phyloP scores from a whole-genome alignment of 305 asterid species.

The Plantago coronopus region DNA sequence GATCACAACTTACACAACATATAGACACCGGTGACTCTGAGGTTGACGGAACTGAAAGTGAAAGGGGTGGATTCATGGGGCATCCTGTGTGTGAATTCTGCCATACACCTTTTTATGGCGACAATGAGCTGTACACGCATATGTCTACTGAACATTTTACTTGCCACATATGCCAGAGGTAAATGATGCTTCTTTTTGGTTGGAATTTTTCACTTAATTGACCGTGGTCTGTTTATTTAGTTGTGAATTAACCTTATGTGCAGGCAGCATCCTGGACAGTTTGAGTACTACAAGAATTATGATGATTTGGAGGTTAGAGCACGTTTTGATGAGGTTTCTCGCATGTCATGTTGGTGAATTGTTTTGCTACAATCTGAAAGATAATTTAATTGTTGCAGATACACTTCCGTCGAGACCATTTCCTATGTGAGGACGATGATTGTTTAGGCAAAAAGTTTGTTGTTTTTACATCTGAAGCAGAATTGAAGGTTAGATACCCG shows the following conservation, averaged over 20 bases:
- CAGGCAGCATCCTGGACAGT: conserved; percentile 96
- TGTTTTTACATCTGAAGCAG: conserved; percentile 81
- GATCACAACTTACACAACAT: conserved; percentile 83
- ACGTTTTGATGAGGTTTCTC: conserved; percentile 12
- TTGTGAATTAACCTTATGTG: conserved; percentile 20
- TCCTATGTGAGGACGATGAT: conserved; percentile 81
- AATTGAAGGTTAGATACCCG: conserved; percentile 66
- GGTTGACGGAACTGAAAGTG: conserved; percentile 99
- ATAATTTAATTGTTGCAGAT: conserved; percentile 38
- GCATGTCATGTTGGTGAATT: conserved; percentile 11
- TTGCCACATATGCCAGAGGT: conserved; percentile 96
- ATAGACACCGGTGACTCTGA: conserved; percentile 80
- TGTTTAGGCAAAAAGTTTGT: conserved; percentile 85
- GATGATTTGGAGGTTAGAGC: conserved; percentile 85
- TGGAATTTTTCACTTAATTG: conserved; percentile 12
- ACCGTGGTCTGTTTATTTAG: conserved; percentile 1
- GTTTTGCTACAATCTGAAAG: conserved; percentile 16
- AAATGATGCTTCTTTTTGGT: conserved; percentile 12
- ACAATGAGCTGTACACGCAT: conserved; percentile 81
- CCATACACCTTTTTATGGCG: conserved; percentile 83
- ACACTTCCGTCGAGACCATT: conserved; percentile 82
- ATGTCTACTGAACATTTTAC: conserved; percentile 97
- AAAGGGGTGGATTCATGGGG: conserved; percentile 94
- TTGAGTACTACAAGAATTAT: conserved; percentile 82
- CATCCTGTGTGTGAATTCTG: conserved; percentile 94